Evolutionary conservation across 73 alveolate genomes (phyloP), one percentile per base, ranked within the genome.

Genomic region (Breviolum minutum): DNA sequence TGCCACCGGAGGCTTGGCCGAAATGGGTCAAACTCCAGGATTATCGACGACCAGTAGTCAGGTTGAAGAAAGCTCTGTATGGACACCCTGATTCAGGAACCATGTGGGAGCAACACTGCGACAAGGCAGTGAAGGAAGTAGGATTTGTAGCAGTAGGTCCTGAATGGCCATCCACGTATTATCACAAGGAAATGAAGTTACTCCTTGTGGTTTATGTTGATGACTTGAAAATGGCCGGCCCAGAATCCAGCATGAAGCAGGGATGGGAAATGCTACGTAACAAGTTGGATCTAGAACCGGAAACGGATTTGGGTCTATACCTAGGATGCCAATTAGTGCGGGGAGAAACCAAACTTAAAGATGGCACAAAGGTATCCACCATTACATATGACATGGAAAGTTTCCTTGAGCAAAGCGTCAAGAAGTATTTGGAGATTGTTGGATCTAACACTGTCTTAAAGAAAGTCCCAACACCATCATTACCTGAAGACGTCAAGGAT

Each of bases 81-180:
- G 95, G 95, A 0, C 95, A 68, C 29, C 84, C 95, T 0, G 95
- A 87, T 17, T 32, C 95, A 2, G 95, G 95, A 4, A 30, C 95
- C 6, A 64, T 63, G 83, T 87, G 95, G 95, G 95, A 66, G 62
- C 30, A 87, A 9, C 95, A 29, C 54, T 87, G 95, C 24, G 69
- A 87, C n/a, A 29, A 2, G 0, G 30, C 8, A 10, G 95, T 68
- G 2, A 11, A 17, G 13, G 6, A 9, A 19, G 19, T 63, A 11
- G 83, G 83, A 0, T 87, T 87, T 27, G 60, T 8, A 0, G 84
- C 95, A 8, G 66, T 87, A 0, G 95, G 95, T 7, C 84, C 64
- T 8, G 95, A 87, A 14, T 87, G 95, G 95, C 95, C 95, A 8
- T 87, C 95, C 3, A 30, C 68, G 69, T 87, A 29, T 48, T 63